Conservation (phyloP, 139 green algal species). For the Tetraselmis chui region DNA sequence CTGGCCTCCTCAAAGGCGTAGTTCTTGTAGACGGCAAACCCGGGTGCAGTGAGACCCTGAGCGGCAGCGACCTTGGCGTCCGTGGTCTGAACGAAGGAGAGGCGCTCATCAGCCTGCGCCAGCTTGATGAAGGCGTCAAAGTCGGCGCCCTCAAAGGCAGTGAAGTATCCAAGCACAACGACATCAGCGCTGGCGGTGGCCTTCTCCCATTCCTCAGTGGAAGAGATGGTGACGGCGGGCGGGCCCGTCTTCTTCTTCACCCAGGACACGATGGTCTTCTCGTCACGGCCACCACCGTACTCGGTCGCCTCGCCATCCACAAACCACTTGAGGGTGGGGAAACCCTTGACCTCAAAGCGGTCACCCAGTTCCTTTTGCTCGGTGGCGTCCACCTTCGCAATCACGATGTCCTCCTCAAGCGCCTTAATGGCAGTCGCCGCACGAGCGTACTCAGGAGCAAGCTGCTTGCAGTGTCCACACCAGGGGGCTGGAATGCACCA, state of each 20-base stretch:
- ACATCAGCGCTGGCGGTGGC: constrained; percentile 32
- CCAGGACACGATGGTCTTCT: constrained; percentile 68
- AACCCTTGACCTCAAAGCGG: constrained; percentile 56
- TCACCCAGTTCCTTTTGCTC: constrained; percentile 45
- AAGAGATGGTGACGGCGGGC: constrained; percentile 42
- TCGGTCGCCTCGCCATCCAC: constrained; percentile 63
- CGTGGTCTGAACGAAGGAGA: constrained; percentile 58
- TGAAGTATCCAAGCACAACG: constrained; percentile 69
- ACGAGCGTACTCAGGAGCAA: constrained; percentile 66
- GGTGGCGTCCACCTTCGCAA: constrained; percentile 80
- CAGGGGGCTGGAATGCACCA: constrained; percentile 54
- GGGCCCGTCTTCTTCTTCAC: constrained; percentile 87
- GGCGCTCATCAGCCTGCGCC: constrained; percentile 51
- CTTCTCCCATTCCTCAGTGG: constrained; percentile 36
- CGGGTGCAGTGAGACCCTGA: constrained; percentile 43
- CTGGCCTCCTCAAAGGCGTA: constrained; percentile 25
- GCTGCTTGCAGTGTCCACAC: constrained; percentile 74
- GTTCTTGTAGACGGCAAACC: constrained; percentile 56
- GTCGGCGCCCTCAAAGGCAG: constrained; percentile 44
- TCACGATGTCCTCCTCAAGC: constrained; percentile 35
- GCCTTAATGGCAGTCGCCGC: constrained; percentile 61
- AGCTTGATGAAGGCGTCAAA: constrained; percentile 46
- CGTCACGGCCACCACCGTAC: constrained; percentile 63
- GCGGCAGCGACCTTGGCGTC: constrained; percentile 51
- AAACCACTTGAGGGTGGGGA: constrained; percentile 86